These are phyloP conservation scores for Suhomyces taliae DNA, from an alignment of 1,139 yeast species.

Conservation along the genomic window DNA sequence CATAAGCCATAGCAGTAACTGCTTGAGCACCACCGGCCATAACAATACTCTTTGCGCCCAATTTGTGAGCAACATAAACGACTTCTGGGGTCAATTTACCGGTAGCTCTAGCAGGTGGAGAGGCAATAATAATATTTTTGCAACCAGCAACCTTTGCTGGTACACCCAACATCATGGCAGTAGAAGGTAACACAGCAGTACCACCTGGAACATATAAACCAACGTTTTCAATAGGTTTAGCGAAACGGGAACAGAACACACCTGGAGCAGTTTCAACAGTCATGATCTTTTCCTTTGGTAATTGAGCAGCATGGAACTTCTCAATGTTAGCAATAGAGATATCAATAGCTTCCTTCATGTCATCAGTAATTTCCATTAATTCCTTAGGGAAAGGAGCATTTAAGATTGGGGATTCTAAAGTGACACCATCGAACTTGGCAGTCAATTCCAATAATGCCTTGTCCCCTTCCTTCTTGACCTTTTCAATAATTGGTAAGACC, in stretches of 20 bases:
- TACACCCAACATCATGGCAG: slow-evolving; percentile 97
- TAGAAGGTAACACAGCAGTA: slow-evolving; percentile 95
- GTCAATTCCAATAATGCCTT: slow-evolving; percentile 83
- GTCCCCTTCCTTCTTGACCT: slow-evolving; percentile 79
- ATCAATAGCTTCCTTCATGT: slow-evolving; percentile 83
- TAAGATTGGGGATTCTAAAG: slow-evolving; percentile 67
- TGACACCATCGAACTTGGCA: slow-evolving; percentile 85
- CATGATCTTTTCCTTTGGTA: slow-evolving; percentile 64
- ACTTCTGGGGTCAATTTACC: slow-evolving; percentile 96
- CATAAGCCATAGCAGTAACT: slow-evolving; percentile 97
- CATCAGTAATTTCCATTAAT: slow-evolving; percentile 73
- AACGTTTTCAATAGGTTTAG: slow-evolving; percentile 90
- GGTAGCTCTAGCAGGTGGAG: slow-evolving; percentile 93
- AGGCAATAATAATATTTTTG: slow-evolving; percentile 86
- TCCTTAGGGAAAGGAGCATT: slow-evolving; percentile 83
- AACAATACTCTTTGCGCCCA: slow-evolving; percentile 86
- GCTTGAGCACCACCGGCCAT: slow-evolving; percentile 99
- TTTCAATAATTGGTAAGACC: slow-evolving; percentile 83
- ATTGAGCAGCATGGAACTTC: slow-evolving; percentile 92
- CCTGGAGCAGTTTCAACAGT: slow-evolving; percentile 95
- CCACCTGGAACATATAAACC: slow-evolving; percentile 99
- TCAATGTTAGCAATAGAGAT: slow-evolving; percentile 84
- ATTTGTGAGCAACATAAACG: slow-evolving; percentile 93
- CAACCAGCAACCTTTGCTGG: slow-evolving; percentile 99
- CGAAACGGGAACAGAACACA: slow-evolving; percentile 88